phyloP scores from a whole-genome alignment of 139 green algal genomes.

The Asterochloris erici region DNA sequence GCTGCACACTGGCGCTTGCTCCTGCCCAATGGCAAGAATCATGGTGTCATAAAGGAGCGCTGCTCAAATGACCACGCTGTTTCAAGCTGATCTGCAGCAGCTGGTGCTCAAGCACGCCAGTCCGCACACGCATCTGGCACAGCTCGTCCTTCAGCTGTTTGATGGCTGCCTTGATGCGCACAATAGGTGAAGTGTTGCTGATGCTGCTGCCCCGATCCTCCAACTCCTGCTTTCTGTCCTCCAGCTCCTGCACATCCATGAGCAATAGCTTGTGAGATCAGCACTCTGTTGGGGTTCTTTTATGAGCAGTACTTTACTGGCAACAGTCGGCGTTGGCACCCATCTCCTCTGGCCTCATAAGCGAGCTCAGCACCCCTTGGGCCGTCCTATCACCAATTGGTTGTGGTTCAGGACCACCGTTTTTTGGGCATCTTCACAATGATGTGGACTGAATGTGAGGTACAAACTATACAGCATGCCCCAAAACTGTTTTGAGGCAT shows the following conservation, averaged over 20 bases:
- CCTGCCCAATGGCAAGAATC: background rate
- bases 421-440: too few relatives aligned
- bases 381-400: too few relatives aligned
- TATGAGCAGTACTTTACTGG: too few relatives aligned
- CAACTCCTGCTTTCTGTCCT: constrained; percentile 57
- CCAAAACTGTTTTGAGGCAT: too few relatives aligned
- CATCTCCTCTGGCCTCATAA: too few relatives aligned
- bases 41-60: background rate
- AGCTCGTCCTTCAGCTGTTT: constrained; percentile 16
- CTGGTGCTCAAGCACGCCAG: constrained; percentile 15
- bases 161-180: constrained; percentile 72
- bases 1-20: too few relatives aligned
- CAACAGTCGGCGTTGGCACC: too few relatives aligned
- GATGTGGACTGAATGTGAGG: too few relatives aligned
- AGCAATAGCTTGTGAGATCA: constrained; percentile 45
- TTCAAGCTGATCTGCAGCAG: background rate
- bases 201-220: constrained; percentile 77
- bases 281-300: too few relatives aligned
- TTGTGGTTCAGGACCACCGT: too few relatives aligned
- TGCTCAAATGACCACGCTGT: background rate
- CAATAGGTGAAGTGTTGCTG: constrained; percentile 65
- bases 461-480: too few relatives aligned
- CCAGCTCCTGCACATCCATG: constrained; percentile 55
- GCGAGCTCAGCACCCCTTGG: too few relatives aligned
- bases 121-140: constrained; percentile 4